These are phyloP conservation scores for Apiosordaria backusii DNA, from an alignment of 495 filamentous ascomycete genomes.

Conservation along the genomic window DNA sequence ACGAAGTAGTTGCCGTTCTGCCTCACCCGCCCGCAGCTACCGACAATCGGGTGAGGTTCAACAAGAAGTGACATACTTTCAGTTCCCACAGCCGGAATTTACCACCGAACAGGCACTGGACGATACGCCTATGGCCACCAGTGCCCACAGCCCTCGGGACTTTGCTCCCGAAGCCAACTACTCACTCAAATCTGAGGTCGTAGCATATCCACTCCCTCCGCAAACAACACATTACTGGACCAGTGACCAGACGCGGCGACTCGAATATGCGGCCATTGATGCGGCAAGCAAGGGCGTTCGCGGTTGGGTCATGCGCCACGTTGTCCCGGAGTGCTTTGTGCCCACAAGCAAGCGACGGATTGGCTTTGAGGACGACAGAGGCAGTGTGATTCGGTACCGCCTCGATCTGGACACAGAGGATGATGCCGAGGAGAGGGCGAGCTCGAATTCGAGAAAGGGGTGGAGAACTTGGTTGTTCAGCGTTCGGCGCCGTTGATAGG, in stretches of 20 bases:
- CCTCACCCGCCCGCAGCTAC: constrained; percentile 26
- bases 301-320: constrained; percentile 51
- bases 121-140: neutral
- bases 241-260: constrained; percentile 49
- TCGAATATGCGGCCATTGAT: constrained; percentile 58
- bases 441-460: constrained; percentile 12
- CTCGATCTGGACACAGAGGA: constrained; percentile 40
- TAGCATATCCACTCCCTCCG: constrained; percentile 39
- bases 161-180: constrained; percentile 12
- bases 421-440: constrained; percentile 17
- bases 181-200: constrained; percentile 19
- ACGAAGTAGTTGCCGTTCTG: constrained; percentile 24
- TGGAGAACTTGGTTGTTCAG: constrained; percentile 32
- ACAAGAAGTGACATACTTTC: constrained; percentile 41
- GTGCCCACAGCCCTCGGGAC: neutral
- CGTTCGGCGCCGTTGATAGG: constrained; percentile 11
- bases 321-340: constrained; percentile 54
- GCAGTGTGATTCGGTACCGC: constrained; percentile 54
- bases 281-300: constrained; percentile 50
- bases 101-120: constrained; percentile 29
- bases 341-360: constrained; percentile 42
- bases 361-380: constrained; percentile 50
- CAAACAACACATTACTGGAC: constrained; percentile 58
- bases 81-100: constrained; percentile 43
- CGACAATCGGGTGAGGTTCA: constrained; percentile 20